Base-by-base conservation (phyloP, 1,284 basidiomycete genomes). In the Rhodotorula sp. region DNA sequence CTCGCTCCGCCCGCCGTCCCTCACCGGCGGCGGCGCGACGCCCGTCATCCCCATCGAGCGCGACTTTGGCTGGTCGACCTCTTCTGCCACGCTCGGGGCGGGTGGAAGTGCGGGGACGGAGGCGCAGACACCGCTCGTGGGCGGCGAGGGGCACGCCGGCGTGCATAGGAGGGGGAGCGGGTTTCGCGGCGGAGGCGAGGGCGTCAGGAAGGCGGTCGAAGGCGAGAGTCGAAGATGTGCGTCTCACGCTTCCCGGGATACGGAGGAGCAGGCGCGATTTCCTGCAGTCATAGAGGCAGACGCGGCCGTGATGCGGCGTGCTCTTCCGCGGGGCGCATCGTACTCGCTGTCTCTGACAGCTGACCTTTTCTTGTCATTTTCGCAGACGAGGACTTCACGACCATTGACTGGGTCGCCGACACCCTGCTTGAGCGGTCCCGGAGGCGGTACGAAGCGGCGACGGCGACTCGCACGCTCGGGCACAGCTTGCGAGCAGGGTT, bases 321-420 rank as follows among this genome's bases (percentile, higher is more conserved):
- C 34, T 34, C 34, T 34, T 34, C 34, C 34, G 34, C 34, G 34
- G 34, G 2, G 34, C 34, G 34, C 2, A 34, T 34, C 5, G 34
- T 34, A 34, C 34, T 34, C 34, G 34, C 34, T 34, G 34, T 34
- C 34, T 34, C 34, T 34, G 34, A 34, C 34, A 34, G 34, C 34
- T 34, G 34, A 34, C 34, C 34, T 34, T 34, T 34, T 34, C 25
- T 0, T 21, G 1, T 48, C 46, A 23, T 3, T 7, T 42, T 4
- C 13, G 41, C 66, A 76, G 74, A 70, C 50, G 84, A 85, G 54
- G 92, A 95, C 83, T 95, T 96, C 79, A 90, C 89, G 41, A 90
- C 89, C 46, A 90, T 90, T 67, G 89, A 97, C 81, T 97, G 93
- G 94, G 91, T 97, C 68, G 91, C 96, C 79, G 94, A 97, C 82